Base-by-base conservation (phyloP, 2,329 filamentous ascomycete species). In the Aspergillus piperis region DNA sequence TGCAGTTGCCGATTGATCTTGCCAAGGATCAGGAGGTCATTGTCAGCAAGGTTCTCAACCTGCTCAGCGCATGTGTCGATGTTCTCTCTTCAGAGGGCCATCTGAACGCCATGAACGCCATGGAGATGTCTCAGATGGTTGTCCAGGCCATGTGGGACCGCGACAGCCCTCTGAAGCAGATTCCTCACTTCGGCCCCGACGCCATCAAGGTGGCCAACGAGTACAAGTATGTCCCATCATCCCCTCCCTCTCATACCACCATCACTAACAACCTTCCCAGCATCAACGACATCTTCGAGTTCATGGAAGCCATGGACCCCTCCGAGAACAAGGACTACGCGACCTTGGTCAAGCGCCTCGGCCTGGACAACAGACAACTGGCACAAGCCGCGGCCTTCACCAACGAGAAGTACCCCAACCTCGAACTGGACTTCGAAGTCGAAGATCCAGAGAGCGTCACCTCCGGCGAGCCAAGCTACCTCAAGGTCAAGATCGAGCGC, bases 51-150 rank as follows among this genome's bases (percentile, higher is more conserved):
- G 87, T 96, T 1, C 83, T 98, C 58, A 92, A 90, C 71, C 84
- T 99, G 10, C 84, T 99, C 50, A 96, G 91, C 73, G 94, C 95
- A 21, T 91, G 90, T 70, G 95, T 98, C 21, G 95, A 99, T 74
- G 92, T 99, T 15, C 84, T 99, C 38, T 96, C 92, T 8, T 97
- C 93, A 0, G 93, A 99, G 70, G 95, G 94, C 13, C 92, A 97
- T 70, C 84, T 99, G 63, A 99, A 99, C 73, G 94, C 95, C 62
- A 96, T 97, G 89, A 93, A 90, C 70, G 95, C 95, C 27, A 99
- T 99, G 94, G 95, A 99, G 76, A 92, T 99, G 86, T 96, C 91
- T 11, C 95, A 99, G 74, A 99, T 99, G 95, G 91, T 96, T 56
- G 93, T 99, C 3, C 95, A 99, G 79, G 93, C 90, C 53, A 96